Percentiles rank a stretch among this genome's conserved stretches.
Evolutionary conservation across 441 rosid genomes (phyloP).

Genomic region (Brassica balearica): DNA sequence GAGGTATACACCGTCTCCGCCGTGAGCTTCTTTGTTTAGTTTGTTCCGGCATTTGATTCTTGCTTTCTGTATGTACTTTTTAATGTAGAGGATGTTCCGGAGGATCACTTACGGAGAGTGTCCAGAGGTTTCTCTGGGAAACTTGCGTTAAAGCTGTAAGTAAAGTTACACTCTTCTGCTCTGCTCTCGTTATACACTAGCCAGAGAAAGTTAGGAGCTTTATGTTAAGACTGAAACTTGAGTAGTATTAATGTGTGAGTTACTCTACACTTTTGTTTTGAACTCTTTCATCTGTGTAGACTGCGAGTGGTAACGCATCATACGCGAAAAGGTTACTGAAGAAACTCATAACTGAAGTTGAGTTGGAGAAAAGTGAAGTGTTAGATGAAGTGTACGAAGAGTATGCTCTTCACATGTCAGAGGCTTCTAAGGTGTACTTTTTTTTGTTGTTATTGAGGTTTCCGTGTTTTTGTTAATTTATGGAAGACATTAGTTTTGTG

Average conservation of each 20-base stretch:
- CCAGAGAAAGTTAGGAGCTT: constrained; percentile 19
- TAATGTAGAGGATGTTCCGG: constrained; percentile 60
- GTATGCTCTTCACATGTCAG: constrained; percentile 62
- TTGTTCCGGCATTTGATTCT: constrained; percentile 19
- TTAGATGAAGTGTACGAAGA: constrained; percentile 79
- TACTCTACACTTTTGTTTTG: no score
- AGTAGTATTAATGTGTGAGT: not conserved
- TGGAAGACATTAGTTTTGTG: constrained; percentile 18
- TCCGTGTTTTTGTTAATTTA: not conserved
- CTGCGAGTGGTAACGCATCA: constrained; percentile 52
- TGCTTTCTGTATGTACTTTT: not conserved
- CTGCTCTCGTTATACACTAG: not conserved
- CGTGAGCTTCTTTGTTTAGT: not conserved
- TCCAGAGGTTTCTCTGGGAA: constrained; percentile 80
- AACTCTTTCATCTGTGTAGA: constrained; percentile 48
- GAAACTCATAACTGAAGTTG: constrained; percentile 78
- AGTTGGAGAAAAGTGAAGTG: constrained; percentile 59
- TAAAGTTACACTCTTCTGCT: constrained; percentile 19
- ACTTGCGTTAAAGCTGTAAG: constrained; percentile 60
- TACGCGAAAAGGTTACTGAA: constrained; percentile 71
- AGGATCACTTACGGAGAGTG: constrained; percentile 59
- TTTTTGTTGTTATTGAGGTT: not conserved
- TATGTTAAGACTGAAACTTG: not conserved
- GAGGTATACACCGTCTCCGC: constrained; percentile 48
- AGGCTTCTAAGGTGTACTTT: constrained; percentile 60